These are phyloP conservation scores for Candida jianshihensis DNA, from an alignment of 805 yeast species.

Conservation along the genomic window DNA sequence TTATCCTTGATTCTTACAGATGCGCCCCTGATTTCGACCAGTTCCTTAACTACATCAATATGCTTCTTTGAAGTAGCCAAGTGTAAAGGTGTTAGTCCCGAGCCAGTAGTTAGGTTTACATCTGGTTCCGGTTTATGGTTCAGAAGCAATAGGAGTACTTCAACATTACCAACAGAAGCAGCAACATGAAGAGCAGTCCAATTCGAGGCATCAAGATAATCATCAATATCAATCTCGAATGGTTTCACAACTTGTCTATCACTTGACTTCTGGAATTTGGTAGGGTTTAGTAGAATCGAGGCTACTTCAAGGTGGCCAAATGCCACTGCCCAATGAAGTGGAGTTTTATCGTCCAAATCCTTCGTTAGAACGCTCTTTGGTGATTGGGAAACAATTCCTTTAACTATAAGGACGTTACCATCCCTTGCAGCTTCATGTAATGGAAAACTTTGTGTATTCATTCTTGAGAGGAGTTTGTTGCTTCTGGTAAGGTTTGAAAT, in stretches of 20 bases:
- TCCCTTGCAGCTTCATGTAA: slow-evolving; percentile 65
- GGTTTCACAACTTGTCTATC: slow-evolving; percentile 10
- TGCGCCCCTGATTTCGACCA: slow-evolving; percentile 51
- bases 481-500: too few relatives aligned
- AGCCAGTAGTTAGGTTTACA: slow-evolving; percentile 51
- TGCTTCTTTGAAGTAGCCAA: slow-evolving; percentile 70
- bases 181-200: slow-evolving; percentile 90
- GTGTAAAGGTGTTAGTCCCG: slow-evolving; percentile 71
- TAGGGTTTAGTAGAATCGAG: slow-evolving; percentile 34
- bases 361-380: slow-evolving; percentile 39
- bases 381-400: slow-evolving; percentile 35
- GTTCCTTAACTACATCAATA: slow-evolving; percentile 40
- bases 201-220: slow-evolving; percentile 63
- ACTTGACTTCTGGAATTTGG: slow-evolving; percentile 14
- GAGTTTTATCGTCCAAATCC: slow-evolving; percentile 74
- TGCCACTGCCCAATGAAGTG: slow-evolving; percentile 87
- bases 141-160: slow-evolving; percentile 44
- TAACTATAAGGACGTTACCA: slow-evolving; percentile 45
- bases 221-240: slow-evolving; percentile 57
- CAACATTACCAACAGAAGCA: slow-evolving; percentile 60
- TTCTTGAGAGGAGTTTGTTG: background rate
- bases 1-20: slow-evolving; percentile 62
- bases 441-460: slow-evolving; percentile 5
- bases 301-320: slow-evolving; percentile 48
- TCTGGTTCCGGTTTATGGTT: slow-evolving; percentile 48